phyloP scores from a whole-genome alignment of 495 filamentous ascomycete species.

The Talaromyces proteolyticus region DNA sequence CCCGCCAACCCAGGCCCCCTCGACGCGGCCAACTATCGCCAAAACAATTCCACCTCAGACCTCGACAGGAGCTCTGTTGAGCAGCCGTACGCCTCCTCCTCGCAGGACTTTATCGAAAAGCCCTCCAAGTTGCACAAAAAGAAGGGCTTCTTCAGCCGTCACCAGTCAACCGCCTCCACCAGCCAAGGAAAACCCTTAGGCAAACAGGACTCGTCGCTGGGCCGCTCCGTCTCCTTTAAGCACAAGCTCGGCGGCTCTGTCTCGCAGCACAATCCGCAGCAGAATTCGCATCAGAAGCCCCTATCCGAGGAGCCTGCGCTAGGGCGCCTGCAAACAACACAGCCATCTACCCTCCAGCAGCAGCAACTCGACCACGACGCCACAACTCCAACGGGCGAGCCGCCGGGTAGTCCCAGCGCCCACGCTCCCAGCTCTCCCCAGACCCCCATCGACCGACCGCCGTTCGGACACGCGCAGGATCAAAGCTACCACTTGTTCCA shows the following conservation, averaged over 20 bases:
- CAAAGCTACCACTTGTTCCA: slow-evolving; percentile 11
- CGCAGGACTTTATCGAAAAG: slow-evolving; percentile 19
- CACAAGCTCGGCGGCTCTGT: neutral
- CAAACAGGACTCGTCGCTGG: slow-evolving; percentile 3
- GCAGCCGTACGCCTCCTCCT: slow-evolving; percentile 26
- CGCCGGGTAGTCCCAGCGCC: slow-evolving; percentile 4
- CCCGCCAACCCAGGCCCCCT: slow-evolving; percentile 16
- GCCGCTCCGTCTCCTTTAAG: slow-evolving; percentile 3
- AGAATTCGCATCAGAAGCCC: neutral
- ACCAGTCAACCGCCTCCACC: neutral
- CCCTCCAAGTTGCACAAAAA: slow-evolving; percentile 13
- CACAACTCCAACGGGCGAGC: slow-evolving; percentile 28
- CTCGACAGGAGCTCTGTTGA: slow-evolving; percentile 28
- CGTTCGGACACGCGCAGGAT: neutral
- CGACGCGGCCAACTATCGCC: slow-evolving; percentile 14
- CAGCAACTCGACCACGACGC: slow-evolving; percentile 15
- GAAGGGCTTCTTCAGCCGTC: slow-evolving; percentile 6
- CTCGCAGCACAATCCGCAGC: neutral
- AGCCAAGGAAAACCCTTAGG: neutral
- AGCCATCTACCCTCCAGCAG: slow-evolving; percentile 13
- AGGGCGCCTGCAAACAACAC: neutral
- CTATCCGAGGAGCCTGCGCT: neutral
- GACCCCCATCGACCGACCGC: neutral
- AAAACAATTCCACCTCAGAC: slow-evolving; percentile 15
- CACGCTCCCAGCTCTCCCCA: neutral